Percentiles rank a stretch among this genome's conserved stretches.
These are phyloP conservation scores for Dactylonectria macrodidyma DNA, from an alignment of 2,329 filamentous ascomycete genomes.

Conservation along the genomic window DNA sequence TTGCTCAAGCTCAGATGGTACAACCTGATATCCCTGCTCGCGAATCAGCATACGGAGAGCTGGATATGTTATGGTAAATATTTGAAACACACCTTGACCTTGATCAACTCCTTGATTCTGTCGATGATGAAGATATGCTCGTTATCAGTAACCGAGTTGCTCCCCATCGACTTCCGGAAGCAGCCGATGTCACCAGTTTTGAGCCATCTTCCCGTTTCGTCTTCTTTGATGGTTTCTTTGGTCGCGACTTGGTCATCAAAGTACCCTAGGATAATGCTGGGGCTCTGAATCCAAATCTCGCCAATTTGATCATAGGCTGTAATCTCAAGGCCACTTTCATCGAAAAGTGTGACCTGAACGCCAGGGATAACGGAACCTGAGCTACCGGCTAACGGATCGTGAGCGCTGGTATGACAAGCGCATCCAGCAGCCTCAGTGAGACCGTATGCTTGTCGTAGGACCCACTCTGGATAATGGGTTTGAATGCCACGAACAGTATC, in stretches of 20 bases:
- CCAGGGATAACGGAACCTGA: constrained; percentile 74
- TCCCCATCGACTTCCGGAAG: constrained; percentile 71
- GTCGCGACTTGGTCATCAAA: constrained; percentile 88
- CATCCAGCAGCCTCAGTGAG: neutral
- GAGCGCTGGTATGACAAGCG: neutral
- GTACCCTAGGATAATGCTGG: constrained; percentile 84
- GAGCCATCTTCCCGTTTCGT: constrained; percentile 80
- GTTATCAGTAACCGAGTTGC: constrained; percentile 55
- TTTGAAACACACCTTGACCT: constrained; percentile 72
- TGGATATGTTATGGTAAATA: no score
- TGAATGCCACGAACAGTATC: neutral
- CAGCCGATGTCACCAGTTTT: constrained; percentile 87
- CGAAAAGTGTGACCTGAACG: constrained; percentile 73
- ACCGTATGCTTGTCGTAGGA: neutral
- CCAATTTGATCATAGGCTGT: constrained; percentile 79
- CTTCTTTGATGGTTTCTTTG: constrained; percentile 78
- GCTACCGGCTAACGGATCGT: neutral
- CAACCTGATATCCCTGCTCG: neutral
- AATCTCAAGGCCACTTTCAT: constrained; percentile 75
- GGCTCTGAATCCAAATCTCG: constrained; percentile 83
- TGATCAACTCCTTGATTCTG: constrained; percentile 78
- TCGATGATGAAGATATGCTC: constrained; percentile 90
- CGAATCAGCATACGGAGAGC: no score
- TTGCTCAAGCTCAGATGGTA: neutral
- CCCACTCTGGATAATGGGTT: neutral